phyloP scores from a whole-genome alignment of 2,329 filamentous ascomycete species.

The Sclerotinia borealis region DNA sequence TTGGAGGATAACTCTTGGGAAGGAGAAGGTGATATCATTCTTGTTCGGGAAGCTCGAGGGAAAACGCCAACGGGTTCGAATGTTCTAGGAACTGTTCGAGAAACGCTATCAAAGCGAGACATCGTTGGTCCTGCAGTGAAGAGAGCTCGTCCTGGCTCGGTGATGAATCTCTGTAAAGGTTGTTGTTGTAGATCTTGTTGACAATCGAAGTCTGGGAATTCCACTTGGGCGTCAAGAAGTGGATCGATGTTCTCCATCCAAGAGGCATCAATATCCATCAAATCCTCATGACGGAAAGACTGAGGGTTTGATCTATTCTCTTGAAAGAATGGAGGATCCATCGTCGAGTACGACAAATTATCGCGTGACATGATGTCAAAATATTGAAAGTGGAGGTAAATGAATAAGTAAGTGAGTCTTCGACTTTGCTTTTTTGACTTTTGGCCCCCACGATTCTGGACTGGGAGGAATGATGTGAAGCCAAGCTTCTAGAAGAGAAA shows the following conservation, averaged over 20 bases:
- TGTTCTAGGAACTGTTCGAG: slow-evolving; percentile 5
- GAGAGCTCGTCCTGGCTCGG: slow-evolving; percentile 16
- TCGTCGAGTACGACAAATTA: slow-evolving; percentile 5
- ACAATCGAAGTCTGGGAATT: slow-evolving; percentile 4
- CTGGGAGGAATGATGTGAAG: slow-evolving; percentile 18
- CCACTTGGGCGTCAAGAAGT: slow-evolving; percentile 7
- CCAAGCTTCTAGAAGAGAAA: slow-evolving; percentile 12
- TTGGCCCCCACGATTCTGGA: slow-evolving; percentile 8
- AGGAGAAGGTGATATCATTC: slow-evolving; percentile 23
- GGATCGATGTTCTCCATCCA: slow-evolving; percentile 22
- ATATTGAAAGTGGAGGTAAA: background rate
- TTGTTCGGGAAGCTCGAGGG: slow-evolving; percentile 15
- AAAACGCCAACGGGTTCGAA: slow-evolving; percentile 17
- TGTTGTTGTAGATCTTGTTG: slow-evolving; percentile 15
- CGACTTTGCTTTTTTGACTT: background rate
- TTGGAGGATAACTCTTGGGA: slow-evolving; percentile 22
- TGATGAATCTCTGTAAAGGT: slow-evolving; percentile 22
- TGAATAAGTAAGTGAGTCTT: background rate
- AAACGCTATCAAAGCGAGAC: slow-evolving; percentile 1
- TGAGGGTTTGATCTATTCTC: slow-evolving; percentile 10
- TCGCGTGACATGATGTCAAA: slow-evolving; percentile 15
- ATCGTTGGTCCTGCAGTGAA: slow-evolving; percentile 15
- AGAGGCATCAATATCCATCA: slow-evolving; percentile 10
- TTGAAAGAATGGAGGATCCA: slow-evolving; percentile 12
- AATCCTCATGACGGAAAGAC: slow-evolving; percentile 13